Conservation (phyloP, 1,139 yeast genomes). For the Diutina sp. region DNA sequence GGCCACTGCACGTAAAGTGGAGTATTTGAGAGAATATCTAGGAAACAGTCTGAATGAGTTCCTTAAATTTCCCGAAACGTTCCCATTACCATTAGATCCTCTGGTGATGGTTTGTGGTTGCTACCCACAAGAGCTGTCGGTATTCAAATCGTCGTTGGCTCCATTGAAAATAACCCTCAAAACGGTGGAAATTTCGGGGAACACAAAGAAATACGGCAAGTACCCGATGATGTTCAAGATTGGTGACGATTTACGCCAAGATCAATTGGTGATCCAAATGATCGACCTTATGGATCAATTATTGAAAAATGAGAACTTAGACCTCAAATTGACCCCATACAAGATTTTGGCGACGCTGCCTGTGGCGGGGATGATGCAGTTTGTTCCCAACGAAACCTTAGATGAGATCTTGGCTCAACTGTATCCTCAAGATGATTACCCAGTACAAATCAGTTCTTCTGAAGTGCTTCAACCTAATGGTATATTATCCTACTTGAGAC, state of each 20-base stretch:
- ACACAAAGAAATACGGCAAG: slow-evolving; percentile 27
- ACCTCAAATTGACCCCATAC: slow-evolving; percentile 78
- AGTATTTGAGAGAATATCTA: slow-evolving; percentile 28
- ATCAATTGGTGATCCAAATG: slow-evolving; percentile 88
- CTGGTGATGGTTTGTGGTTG: slow-evolving; percentile 57
- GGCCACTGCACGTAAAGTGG: slow-evolving; percentile 29
- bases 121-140: slow-evolving; percentile 68
- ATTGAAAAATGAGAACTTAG: slow-evolving; percentile 79
- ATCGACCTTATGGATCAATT: slow-evolving; percentile 85
- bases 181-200: slow-evolving; percentile 33
- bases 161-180: slow-evolving; percentile 77
- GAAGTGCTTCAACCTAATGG: slow-evolving; percentile 26
- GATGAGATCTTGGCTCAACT: slow-evolving; percentile 60
- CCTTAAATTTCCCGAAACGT: slow-evolving; percentile 32
- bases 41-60: slow-evolving; percentile 28
- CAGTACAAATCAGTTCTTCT: not conserved
- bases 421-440: slow-evolving; percentile 13
- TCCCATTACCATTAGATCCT: slow-evolving; percentile 67
- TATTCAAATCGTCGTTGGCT: slow-evolving; percentile 80
- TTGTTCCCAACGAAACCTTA: slow-evolving; percentile 81
- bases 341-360: slow-evolving; percentile 85
- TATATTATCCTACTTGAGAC: slow-evolving; percentile 56
- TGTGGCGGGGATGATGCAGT: slow-evolving; percentile 84
- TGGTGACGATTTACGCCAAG: slow-evolving; percentile 94
- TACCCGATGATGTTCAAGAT: slow-evolving; percentile 88